Base-by-base conservation (phyloP, 768 basidiomycete genomes). In the Amanita phalloides region DNA sequence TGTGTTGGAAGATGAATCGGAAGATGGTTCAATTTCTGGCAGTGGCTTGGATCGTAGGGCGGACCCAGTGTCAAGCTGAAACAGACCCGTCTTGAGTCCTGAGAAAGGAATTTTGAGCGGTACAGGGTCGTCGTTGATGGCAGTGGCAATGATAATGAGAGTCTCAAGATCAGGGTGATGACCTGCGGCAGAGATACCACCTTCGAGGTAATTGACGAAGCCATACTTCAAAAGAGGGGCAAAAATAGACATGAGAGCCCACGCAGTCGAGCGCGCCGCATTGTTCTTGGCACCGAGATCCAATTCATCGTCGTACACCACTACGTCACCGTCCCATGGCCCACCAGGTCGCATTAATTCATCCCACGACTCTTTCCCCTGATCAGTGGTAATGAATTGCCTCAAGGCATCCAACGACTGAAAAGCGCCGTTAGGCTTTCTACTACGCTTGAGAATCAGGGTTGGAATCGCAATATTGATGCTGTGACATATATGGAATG, bases 401-500 rank as follows among this genome's bases (percentile, higher is more conserved):
- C 83, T 80, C 51, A 95, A 69, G 0, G 83, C 75, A 56, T 83
- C 77, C 44, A 90, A 68, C 28, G 75, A 75, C 50, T 77, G 79
- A 57, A 89, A 78, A 1, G 77, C 81, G 56, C 76, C 80, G 30
- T 77, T 81, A 2, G 84, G 79, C 62, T 86, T 88, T 55, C 81
- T 74, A 56, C 77, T 84, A 17, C 92, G 82, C 65, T 91, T 92
- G 58, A 93, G 79, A 60, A 96, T 91, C 60, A 96, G 79, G 23
- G 89, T 86, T 0, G 93, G 92, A 39, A 96, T 87, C 30, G 85
- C 85, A 45, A 96, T 75, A 66, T 93, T 93, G 54, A 91, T 77
- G 64, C 84, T 86, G 57, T 81, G 70, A 36, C 71, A 63, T 48
- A 96, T 66, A 63, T 82, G 88, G 51, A 73, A 75, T 2, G 79